Evolutionary conservation across 1,139 yeast species (phyloP), one percentile per base, ranked within the genome.

Genomic region (Geotrichum aggregatum): DNA sequence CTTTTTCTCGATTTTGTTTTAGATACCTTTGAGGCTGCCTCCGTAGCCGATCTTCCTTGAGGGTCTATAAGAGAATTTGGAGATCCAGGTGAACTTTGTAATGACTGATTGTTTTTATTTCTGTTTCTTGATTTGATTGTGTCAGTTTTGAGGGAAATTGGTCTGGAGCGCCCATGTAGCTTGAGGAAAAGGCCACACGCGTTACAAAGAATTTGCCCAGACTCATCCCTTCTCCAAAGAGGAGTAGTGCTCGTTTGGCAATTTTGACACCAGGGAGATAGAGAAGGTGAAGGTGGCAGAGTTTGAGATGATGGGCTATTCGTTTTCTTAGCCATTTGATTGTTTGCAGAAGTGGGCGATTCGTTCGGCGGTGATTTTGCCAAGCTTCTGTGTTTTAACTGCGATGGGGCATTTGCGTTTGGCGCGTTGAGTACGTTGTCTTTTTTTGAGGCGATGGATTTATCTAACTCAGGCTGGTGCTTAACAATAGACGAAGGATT

Each of bases 191-290:
- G 75, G 0, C 98, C 98, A 72, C 97, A 91, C 3, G 98, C 98
- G 71, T 91, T 91, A 68, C 98, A 91, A 49, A 91, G 76, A 14
- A 88, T 95, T 60, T 87, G 94, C 14, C 98, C 98, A 16, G 86
- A 80, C 65, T 89, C 96, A 68, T 89, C 96, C 61, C 97, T 76
- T 68, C 98, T 77, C 98, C 98, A 91, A 26, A 91, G 73, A 0
- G 98, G 98, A 1, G 98, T 91, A 1, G 92, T 89, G 56, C 87
- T 86, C 4, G 98, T 91, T 62, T 84, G 79, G 71, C 98, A 91
- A 68, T 91, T 91, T 61, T 85, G 87, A 68, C 97, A 91, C 35
- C 36, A 83, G 10, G 52, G 50, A 6, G 52, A 45, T 14, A 47
- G 45, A 21, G 41, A 43, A 4, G 30, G 38, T 4, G 47, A 33